Base-by-base conservation (phyloP, 257 asterid species). In the Agastache rugosa region DNA sequence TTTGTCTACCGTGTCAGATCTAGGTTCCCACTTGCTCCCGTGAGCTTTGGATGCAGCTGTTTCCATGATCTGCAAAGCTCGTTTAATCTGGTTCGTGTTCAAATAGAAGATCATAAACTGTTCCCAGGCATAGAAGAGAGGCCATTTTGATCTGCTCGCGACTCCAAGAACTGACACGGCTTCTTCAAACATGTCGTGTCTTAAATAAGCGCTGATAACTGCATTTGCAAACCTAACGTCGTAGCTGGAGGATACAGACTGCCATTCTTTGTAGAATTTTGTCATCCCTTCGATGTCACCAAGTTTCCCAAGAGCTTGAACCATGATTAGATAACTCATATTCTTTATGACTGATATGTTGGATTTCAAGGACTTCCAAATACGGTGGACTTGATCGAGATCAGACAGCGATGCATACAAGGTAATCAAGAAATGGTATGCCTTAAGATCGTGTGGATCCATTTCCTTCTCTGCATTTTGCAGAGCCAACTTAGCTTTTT, bases 211-310 rank as follows among this genome's bases (percentile, higher is more conserved):
- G 54, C 82, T 51, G 76, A 93, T 85, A 54, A 67, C 86, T 22
- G 80, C 62, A 75, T 85, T 83, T 22, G 87, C 83, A 72, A 93
- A 51, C 85, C 88, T 87, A 17, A 74, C 20, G 54, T 91, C 97
- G 37, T 69, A 91, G 70, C 63, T 75, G 10, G 78, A 65, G 82
- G 83, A 82, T 9, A 61, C 76, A 5, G 85, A 85, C 80, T 84
- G 90, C 97, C 98, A 93, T 76, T 93, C 97, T 72, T 78, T 74
- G n/a, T 77, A 91, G 83, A 85, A 84, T 76, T 85, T 81, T 86
- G 87, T 77, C 83, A 91, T 39, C 65, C 93, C 97, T 37, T 77
- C 76, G 1, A 87, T 69, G 59, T 91, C 97, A 20, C 78, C 67
- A 72, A 82, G 76, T 35, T 81, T 93, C 66, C 63, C 71, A 19